Evolutionary conservation across 2,329 filamentous ascomycete species (phyloP), one percentile per base, ranked within the genome.

Genomic region (Fusarium sp.): DNA sequence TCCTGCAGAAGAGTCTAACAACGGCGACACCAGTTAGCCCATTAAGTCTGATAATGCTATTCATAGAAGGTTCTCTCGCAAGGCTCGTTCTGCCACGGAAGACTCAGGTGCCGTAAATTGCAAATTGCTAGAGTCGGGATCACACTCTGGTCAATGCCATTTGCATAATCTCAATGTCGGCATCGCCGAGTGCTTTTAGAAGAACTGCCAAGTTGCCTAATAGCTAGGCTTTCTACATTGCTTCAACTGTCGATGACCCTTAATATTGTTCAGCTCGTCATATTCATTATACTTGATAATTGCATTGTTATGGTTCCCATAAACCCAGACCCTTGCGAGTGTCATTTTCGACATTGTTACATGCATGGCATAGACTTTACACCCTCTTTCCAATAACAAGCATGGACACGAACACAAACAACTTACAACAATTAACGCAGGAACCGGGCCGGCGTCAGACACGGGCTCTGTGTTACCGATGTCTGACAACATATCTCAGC

Each of bases 131-230:
- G 44, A 27, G 43, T 30, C 45, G 39, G 64, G 46, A 41, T 32
- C 51, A 33, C 33, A 25, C 20, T 6, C 43, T 39, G 52, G 40
- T 43, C 52, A 27, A 43, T 37, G 30, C 35, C n/a, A 20, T 33
- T 47, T 40, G 20, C 41, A 40, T 43, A 59, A 45, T 54, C 39
- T 56, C 20, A 43, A 61, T 41, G 41, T 45, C 67, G 67, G 67
- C 64, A 43, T 58, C 53, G 37, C 67, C 67, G 67, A 71, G 47
- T 40, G 32, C 40, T 68, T 71, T 56, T 35, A 70, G 67, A 71
- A 62, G 39, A n/a, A 44, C 23, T 51, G 51, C 50, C 15, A 20
- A 7, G 14, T 41, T 35, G 22, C 20, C 33, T 4, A 33, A 35
- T 30, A 23, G 22, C 25, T n/a, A 13, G n/a, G 33, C 30, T 46